Evolutionary conservation across 2,329 filamentous ascomycete genomes (phyloP).

Genomic region (Arthrinium phaeospermum): DNA sequence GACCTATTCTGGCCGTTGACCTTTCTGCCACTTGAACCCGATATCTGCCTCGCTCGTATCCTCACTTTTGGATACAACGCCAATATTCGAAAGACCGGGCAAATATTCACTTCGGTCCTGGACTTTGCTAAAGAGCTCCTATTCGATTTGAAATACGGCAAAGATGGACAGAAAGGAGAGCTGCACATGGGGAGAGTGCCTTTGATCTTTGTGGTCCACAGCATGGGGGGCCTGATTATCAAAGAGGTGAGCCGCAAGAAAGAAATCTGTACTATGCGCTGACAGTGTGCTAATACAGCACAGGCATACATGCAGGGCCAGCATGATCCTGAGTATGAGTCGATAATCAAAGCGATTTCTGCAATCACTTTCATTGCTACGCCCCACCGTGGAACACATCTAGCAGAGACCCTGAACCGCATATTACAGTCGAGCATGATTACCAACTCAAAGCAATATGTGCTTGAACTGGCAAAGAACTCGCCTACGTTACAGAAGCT

Average conservation of each 20-base stretch:
- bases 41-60: conserved; percentile 35
- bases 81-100: conserved; percentile 29
- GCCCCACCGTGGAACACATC: conserved; percentile 33
- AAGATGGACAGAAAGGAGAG: conserved; percentile 29
- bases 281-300: too few relatives aligned
- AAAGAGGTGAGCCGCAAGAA: conserved; percentile 31
- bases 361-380: conserved; percentile 35
- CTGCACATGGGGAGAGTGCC: conserved; percentile 35
- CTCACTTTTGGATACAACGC: conserved; percentile 43
- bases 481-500: conserved; percentile 26
- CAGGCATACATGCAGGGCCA: conserved; percentile 28
- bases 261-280: too few relatives aligned
- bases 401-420: conserved; percentile 32
- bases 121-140: conserved; percentile 43
- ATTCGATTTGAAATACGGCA: conserved; percentile 34
- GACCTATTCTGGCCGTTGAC: conserved; percentile 39
- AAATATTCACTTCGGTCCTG: conserved; percentile 31
- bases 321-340: conserved; percentile 30
- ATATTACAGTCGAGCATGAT: conserved; percentile 21
- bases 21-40: conserved; percentile 33
- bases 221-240: conserved; percentile 39
- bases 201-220: conserved; percentile 37
- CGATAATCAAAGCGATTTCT: conserved; percentile 28
- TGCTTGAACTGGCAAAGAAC: not conserved
- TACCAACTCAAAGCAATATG: not conserved